These are phyloP conservation scores for Eudorina sp. DNA, from an alignment of 139 green algal species.

Conservation along the genomic window DNA sequence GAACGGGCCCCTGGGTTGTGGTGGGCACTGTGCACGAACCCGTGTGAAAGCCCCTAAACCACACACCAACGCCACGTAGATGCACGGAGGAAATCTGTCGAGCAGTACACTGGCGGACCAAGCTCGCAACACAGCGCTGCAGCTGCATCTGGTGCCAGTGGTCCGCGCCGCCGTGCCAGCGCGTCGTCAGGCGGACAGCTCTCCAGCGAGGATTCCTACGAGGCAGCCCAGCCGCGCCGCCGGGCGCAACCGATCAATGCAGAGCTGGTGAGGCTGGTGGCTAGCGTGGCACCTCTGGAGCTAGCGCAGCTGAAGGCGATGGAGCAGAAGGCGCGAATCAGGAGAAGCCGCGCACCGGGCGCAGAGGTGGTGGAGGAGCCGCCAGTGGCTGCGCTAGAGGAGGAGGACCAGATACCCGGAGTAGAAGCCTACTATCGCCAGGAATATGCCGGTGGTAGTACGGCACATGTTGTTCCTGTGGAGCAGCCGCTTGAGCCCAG, in stretches of 20 bases:
- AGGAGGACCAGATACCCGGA: too few species aligned
- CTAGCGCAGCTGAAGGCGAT: conserved; percentile 28
- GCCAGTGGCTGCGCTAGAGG: background rate
- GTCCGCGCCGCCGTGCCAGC: background rate
- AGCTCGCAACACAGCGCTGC: background rate
- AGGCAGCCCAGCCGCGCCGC: background rate
- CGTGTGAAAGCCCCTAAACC: too few species aligned
- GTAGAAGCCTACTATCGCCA: too few species aligned
- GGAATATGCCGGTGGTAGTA: background rate
- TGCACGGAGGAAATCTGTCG: background rate
- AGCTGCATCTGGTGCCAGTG: background rate
- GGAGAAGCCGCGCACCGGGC: background rate
- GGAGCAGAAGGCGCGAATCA: conserved; percentile 10
- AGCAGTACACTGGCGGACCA: background rate
- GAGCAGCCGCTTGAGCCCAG: background rate
- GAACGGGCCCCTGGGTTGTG: too few species aligned
- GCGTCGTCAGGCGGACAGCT: background rate
- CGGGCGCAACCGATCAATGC: conserved; percentile 27
- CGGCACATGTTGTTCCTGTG: background rate
- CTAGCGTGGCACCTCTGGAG: conserved; percentile 27
- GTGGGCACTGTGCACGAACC: too few species aligned
- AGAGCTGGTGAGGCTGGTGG: conserved; percentile 24
- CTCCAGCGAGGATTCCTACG: conserved; percentile 40
- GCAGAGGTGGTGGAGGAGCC: background rate
- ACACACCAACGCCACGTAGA: too few species aligned